Evolutionary conservation across 2,329 filamentous ascomycete species (phyloP), one percentile per base, ranked within the genome.

Genomic region (Didymella lethalis): DNA sequence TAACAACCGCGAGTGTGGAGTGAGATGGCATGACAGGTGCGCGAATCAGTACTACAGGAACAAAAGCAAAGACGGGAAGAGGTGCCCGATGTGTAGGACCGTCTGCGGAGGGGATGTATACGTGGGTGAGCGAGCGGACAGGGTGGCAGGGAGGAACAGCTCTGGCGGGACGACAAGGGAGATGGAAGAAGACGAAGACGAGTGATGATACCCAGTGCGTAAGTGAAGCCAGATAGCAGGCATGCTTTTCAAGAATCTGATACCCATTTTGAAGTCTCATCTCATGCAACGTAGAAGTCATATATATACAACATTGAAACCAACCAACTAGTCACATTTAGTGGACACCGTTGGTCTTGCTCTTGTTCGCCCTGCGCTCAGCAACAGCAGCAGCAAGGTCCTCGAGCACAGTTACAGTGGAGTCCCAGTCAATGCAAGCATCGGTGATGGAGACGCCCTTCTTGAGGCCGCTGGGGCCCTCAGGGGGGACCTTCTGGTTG

Each of bases 401-500:
- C 78, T 97, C 90, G 25, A 98, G 84, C 0, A 95, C 91, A 1
- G 85, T 81, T 41, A 95, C 87, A 1, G 93, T 97, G 52, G 83
- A 85, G 14, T 96, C 91, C 94, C 94, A 97, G 83, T 91, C 84
- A 75, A 99, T 97, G 82, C 94, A 99, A 55, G 93, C 94, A 78
- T 97, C 93, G 0, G 93, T 97, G 80, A 97, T 97, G 78, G 90
- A 94, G 72, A 97, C 90, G 67, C 93, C 93, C 80, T 91, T 92
- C 83, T 93, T 91, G 50, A 97, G 84, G 7, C 80, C 90, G 0
- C 87, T 77, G 7, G 90, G 90, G 8, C 93, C 94, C 78, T 96
- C 92, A 0, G 88, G 78, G 0, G 93, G 92, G 0, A 96, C 91
- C 83, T 97, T 97, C 66, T 83, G 81, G 73, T 78, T 79, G 71